Evolutionary conservation across 2,329 filamentous ascomycete genomes (phyloP), one percentile per base, ranked within the genome.

Genomic region (Sclerotinia spermophila): DNA sequence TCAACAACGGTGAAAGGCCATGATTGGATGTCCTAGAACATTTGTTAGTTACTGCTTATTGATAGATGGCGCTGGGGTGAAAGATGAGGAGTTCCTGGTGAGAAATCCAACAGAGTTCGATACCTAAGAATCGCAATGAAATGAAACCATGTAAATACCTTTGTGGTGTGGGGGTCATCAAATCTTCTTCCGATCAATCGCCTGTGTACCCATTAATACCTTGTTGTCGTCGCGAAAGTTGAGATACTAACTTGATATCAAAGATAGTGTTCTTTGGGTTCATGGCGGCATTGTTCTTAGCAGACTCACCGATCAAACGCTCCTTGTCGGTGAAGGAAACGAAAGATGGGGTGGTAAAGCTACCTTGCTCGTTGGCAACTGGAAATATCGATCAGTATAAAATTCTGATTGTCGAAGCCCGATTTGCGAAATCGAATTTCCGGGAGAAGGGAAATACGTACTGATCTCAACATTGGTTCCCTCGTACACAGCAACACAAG

Each of bases 201-300:
- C 92, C 94, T 97, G 42, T 35, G 70, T 30, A 27, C 33, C 58
- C 17, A 53, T 76, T 65, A 76, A 68, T 60, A 71, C 66, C 24
- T 21, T 40, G 60, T 58, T 61, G 33, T 40, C 30, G n/a, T n/a
- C 45, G 30, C 40, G 13, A 33, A 45, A 40, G 70, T 42, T 68
- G 70, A 70, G 33, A 45, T 33, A 85, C 91, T 85, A 84, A 96
- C 94, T 98, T 99, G 89, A 97, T 92, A 85, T 99, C 96, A 86
- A 98, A 99, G 85, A 99, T 89, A 79, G 96, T 99, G 88, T 98
- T 98, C 82, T 84, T 84, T 75, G 96, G 96, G 92, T 99, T 99
- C 93, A 98, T 97, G 81, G 96, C 95, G 82, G 95, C 96, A 90
- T 97, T 94, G 89, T 99, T 99, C 92, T 98, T 99, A 82, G 96